phyloP scores from a whole-genome alignment of 2,329 filamentous ascomycete genomes.

The Podosphaera aphanis region DNA sequence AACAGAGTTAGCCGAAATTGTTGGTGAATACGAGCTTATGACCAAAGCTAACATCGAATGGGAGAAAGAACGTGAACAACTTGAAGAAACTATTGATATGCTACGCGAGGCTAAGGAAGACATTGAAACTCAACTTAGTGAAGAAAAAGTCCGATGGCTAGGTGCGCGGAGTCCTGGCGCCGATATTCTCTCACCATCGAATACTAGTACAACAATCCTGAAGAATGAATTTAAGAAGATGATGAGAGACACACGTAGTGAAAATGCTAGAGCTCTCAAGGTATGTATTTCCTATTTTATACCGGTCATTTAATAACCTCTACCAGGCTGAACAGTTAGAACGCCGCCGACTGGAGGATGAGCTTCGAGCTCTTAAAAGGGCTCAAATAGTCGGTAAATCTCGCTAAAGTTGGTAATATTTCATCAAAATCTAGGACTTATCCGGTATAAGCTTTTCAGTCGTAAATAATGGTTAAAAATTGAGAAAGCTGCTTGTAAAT shows the following conservation, averaged over 20 bases:
- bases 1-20: constrained; percentile 41
- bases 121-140: constrained; percentile 38
- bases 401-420: constrained; percentile 13
- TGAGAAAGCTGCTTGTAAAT: too few relatives aligned
- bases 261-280: constrained; percentile 39
- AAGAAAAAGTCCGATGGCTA: constrained; percentile 43
- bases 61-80: constrained; percentile 43
- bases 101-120: constrained; percentile 38
- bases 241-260: constrained; percentile 48
- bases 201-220: constrained; percentile 42
- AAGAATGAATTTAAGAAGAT: constrained; percentile 61
- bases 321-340: constrained; percentile 47
- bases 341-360: constrained; percentile 38
- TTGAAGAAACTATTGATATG: constrained; percentile 39
- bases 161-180: constrained; percentile 31
- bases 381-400: constrained; percentile 16
- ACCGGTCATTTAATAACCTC: constrained; percentile 6
- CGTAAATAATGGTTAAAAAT: too few relatives aligned
- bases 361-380: constrained; percentile 27
- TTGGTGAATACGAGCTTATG: constrained; percentile 46
- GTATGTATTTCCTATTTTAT: constrained; percentile 19
- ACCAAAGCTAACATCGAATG: constrained; percentile 46
- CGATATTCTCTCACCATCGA: constrained; percentile 12
- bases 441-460: too few relatives aligned
- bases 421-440: too few relatives aligned